Conservation (phyloP, 208 protist species). For the Wallacemonas sp. region DNA sequence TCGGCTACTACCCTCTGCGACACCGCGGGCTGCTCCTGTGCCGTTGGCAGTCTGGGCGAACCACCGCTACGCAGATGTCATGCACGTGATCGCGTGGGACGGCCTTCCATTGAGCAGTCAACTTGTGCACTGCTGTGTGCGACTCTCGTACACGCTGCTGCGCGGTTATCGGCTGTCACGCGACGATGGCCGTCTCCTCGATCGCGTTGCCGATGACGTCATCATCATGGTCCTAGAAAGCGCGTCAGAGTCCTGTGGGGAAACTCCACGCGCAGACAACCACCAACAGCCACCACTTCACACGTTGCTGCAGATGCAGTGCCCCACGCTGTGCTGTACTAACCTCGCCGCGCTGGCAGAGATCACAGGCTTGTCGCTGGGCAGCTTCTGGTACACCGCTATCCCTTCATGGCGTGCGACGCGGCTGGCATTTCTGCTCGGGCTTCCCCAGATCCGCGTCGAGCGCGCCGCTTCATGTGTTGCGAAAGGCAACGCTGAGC, state of each 20-base stretch:
- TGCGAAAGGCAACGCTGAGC: not conserved
- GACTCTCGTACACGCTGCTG: not conserved
- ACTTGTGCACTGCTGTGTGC: not conserved
- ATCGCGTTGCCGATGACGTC: not conserved
- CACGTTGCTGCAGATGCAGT: not conserved
- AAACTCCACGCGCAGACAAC: too few species aligned
- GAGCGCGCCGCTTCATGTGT: not conserved
- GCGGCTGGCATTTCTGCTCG: not conserved
- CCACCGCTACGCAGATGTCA: not conserved
- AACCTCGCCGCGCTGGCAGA: slow-evolving; percentile 1
- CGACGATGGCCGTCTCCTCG: not conserved
- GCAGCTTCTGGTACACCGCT: not conserved
- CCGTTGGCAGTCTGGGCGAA: not conserved
- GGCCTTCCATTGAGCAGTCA: not conserved
- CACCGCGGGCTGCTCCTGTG: not conserved
- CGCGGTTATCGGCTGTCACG: not conserved
- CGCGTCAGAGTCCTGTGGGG: too few species aligned
- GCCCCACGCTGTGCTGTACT: not conserved
- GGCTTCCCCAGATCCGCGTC: not conserved
- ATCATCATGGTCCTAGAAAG: not conserved
- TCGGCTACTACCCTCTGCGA: too few species aligned
- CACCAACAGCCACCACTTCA: too few species aligned
- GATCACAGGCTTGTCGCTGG: not conserved
- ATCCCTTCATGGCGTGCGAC: not conserved
- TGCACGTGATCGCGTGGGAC: not conserved